Conservation (phyloP, 2,329 filamentous ascomycete genomes). For the Neofusicoccum ribis region DNA sequence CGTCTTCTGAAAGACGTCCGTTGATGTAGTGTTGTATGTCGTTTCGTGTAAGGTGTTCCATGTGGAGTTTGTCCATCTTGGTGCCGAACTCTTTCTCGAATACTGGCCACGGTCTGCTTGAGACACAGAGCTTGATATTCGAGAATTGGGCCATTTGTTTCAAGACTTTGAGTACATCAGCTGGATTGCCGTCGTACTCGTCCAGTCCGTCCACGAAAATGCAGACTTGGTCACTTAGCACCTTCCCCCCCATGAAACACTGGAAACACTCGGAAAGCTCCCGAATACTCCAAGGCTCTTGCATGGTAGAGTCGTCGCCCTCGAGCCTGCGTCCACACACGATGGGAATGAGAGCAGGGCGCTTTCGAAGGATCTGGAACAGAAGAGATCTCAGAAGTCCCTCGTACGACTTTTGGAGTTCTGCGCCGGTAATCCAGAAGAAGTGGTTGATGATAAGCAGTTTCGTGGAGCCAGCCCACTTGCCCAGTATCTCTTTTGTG, state of each 20-base stretch:
- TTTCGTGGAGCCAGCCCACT: conserved; percentile 23
- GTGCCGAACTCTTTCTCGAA: conserved; percentile 19
- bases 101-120: conserved; percentile 24
- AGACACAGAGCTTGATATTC: conserved; percentile 24
- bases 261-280: not conserved
- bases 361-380: conserved; percentile 22
- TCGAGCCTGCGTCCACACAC: not conserved
- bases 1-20: not conserved
- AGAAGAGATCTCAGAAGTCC: conserved; percentile 31
- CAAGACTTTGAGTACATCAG: not conserved
- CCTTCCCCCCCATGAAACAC: not conserved
- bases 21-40: not conserved
- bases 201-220: conserved; percentile 28
- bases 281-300: not conserved
- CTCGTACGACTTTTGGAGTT: conserved; percentile 27
- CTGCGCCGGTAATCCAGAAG: conserved; percentile 34
- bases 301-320: not conserved
- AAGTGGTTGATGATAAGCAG: conserved; percentile 28
- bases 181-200: conserved; percentile 24
- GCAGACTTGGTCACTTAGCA: not conserved
- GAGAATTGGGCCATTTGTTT: not conserved
- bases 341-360: not conserved
- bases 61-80: not conserved
- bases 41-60: not conserved
- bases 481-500: conserved; percentile 22